These are phyloP conservation scores for Neophaeococcomyces aloes DNA, from an alignment of 2,329 filamentous ascomycete species.

Conservation along the genomic window DNA sequence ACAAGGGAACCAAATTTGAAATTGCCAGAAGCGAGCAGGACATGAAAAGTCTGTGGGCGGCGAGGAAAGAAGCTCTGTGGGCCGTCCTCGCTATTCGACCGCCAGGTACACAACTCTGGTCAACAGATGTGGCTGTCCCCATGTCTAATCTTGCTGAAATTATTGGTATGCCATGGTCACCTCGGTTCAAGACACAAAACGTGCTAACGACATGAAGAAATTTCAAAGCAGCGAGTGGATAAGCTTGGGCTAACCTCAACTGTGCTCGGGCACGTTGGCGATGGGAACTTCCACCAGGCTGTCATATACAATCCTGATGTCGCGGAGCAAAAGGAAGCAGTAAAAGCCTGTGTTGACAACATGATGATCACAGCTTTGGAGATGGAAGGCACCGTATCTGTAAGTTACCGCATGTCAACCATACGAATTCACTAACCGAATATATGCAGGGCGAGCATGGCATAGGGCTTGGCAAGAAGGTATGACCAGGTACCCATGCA, in stretches of 20 bases:
- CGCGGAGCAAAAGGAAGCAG: conserved; percentile 44
- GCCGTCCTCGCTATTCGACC: conserved; percentile 55
- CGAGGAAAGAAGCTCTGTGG: conserved; percentile 65
- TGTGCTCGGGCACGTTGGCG: conserved; percentile 64
- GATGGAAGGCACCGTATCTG: conserved; percentile 62
- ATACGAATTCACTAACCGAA: no score
- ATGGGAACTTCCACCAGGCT: conserved; percentile 64
- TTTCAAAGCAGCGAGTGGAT: no score
- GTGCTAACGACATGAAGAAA: no score
- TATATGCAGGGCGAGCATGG: no score
- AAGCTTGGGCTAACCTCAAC: conserved; percentile 46
- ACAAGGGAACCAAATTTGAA: conserved; percentile 46
- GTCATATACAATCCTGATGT: conserved; percentile 43
- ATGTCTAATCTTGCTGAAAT: conserved; percentile 61
- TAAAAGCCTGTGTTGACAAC: conserved; percentile 51
- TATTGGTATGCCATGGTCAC: conserved; percentile 58
- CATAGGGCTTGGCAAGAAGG: no score
- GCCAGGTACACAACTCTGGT: conserved; percentile 58
- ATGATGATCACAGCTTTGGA: conserved; percentile 62
- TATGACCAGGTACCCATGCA: no score
- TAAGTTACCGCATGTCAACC: no score
- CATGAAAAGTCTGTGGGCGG: conserved; percentile 61
- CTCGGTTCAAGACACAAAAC: conserved; percentile 43
- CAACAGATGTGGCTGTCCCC: conserved; percentile 70
- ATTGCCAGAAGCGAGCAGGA: conserved; percentile 57